A percentile compares a stretch with the other conserved stretches of the same genome.
phyloP scores from a whole-genome alignment of 345 rosid genomes.

The Theobroma cacao region DNA sequence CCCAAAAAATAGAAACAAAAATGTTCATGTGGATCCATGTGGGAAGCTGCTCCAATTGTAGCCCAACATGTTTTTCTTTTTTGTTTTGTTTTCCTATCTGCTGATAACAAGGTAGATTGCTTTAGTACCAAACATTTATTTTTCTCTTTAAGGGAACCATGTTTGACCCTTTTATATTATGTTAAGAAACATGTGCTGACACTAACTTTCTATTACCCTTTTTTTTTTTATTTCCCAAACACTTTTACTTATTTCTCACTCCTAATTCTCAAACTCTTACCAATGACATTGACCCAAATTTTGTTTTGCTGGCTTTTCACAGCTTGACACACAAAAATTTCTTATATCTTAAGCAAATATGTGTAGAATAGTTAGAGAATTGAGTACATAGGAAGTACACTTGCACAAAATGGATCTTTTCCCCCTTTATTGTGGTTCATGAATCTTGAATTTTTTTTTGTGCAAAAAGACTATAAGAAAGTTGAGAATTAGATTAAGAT shows the following conservation, averaged over 20 bases:
- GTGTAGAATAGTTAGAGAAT: neutral
- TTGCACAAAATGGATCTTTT: neutral
- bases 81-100: too few species aligned
- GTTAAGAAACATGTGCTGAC: neutral
- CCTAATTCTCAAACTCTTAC: neutral
- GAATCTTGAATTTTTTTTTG: neutral
- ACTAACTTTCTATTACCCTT: too few species aligned
- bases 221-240: neutral
- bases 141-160: neutral
- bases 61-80: neutral
- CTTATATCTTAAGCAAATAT: neutral
- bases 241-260: neutral
- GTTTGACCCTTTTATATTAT: neutral
- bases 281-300: neutral
- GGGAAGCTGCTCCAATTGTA: neutral
- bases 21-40: constrained; percentile 3
- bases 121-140: neutral
- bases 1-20: neutral
- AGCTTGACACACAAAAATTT: neutral
- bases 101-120: neutral
- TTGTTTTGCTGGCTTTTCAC: neutral
- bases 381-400: neutral
- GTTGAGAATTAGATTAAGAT: neutral
- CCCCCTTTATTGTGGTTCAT: neutral
- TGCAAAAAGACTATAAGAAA: neutral